Conservation (phyloP, 2,329 filamentous ascomycete genomes). For the Penicillium olsonii region DNA sequence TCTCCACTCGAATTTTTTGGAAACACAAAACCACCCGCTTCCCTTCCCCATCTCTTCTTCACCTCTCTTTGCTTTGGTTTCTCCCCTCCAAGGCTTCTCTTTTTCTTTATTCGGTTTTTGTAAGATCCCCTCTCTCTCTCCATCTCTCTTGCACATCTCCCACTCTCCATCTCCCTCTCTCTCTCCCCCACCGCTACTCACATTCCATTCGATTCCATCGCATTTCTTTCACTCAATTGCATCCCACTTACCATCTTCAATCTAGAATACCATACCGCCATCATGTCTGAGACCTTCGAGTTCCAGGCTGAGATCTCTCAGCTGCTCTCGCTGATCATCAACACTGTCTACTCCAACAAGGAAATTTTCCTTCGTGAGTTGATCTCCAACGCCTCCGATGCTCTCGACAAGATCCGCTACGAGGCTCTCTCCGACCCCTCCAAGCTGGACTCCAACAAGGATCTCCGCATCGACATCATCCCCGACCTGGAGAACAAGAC, state of each 20-base stretch:
- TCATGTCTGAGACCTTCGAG: conserved; percentile 97
- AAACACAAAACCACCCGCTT: conserved; percentile 32
- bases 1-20: conserved; percentile 33
- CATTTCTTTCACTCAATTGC: conserved; percentile 3
- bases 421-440: conserved; percentile 94
- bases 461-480: conserved; percentile 98
- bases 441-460: conserved; percentile 97
- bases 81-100: conserved; percentile 24
- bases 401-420: conserved; percentile 99
- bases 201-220: conserved; percentile 14
- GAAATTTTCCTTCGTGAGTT: conserved; percentile 99
- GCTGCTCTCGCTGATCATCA: conserved; percentile 99
- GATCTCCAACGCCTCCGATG: conserved; percentile 98
- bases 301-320: conserved; percentile 99
- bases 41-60: conserved; percentile 21
- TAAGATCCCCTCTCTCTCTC: conserved; percentile 13
- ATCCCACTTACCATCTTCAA: not conserved
- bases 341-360: conserved; percentile 99
- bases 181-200: conserved; percentile 7
- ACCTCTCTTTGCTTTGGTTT: conserved; percentile 22
- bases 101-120: conserved; percentile 17
- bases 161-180: conserved; percentile 13
- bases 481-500: conserved; percentile 98
- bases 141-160: conserved; percentile 12
- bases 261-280: conserved; percentile 38